Evolutionary conservation across 2,329 filamentous ascomycete species (phyloP).

Genomic region (Zasmidium angulare): DNA sequence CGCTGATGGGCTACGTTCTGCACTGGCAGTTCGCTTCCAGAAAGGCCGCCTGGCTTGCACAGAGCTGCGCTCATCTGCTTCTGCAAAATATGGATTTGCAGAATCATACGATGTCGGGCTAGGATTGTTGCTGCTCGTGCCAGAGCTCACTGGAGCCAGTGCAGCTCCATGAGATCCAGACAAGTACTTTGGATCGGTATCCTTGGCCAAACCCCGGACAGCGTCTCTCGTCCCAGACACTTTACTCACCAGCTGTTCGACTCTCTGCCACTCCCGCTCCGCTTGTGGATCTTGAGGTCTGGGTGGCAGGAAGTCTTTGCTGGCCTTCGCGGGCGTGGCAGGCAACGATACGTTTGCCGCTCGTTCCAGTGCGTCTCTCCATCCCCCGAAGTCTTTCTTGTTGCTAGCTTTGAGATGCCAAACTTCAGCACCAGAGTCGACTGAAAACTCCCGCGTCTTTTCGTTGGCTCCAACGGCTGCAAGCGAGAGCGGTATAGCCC

Average conservation of each 20-base stretch:
- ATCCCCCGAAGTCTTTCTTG: constrained; percentile 80
- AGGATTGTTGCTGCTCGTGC: constrained; percentile 33
- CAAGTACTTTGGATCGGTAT: constrained; percentile 68
- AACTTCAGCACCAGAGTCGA: constrained; percentile 94
- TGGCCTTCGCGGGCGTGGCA: constrained; percentile 30
- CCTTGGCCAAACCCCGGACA: constrained; percentile 79
- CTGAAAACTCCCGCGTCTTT: constrained; percentile 84
- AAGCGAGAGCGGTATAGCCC: constrained; percentile 86
- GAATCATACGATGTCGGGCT: constrained; percentile 36
- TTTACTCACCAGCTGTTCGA: constrained; percentile 81
- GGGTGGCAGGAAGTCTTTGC: constrained; percentile 15
- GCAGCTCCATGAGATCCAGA: constrained; percentile 38
- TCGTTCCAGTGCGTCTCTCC: constrained; percentile 81
- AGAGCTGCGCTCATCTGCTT: constrained; percentile 25
- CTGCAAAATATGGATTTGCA: constrained; percentile 49
- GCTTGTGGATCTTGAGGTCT: constrained; percentile 52
- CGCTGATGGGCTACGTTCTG: constrained; percentile 40
- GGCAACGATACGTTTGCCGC: constrained; percentile 55
- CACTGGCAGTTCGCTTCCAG: constrained; percentile 84
- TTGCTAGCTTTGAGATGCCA: constrained; percentile 90
- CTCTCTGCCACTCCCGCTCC: constrained; percentile 80
- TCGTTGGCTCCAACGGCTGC: constrained; percentile 90
- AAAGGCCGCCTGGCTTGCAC: constrained; percentile 68
- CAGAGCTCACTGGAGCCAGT: constrained; percentile 30
- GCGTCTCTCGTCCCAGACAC: constrained; percentile 87